Evolutionary conservation across 2,329 filamentous ascomycete genomes (phyloP), one percentile per base, ranked within the genome.

Genomic region (Seiridium cupressi): DNA sequence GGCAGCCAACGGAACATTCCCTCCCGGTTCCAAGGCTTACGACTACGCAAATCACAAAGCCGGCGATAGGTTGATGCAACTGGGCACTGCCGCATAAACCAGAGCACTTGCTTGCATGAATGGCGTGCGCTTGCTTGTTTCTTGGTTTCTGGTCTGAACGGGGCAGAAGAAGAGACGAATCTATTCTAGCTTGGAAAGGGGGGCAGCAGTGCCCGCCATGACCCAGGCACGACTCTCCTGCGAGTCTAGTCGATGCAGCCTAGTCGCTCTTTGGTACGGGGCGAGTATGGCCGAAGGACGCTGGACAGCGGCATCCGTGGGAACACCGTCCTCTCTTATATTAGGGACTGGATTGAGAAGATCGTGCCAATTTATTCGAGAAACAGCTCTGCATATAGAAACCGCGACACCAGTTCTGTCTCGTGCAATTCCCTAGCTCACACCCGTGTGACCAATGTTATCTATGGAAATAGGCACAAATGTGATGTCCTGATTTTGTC

Each of bases 1-100:
- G 89, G 88, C 93, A 34, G 89, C 89, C 63, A 94, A 94, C 71
- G 93, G 93, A 61, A 91, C 93, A 34, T 90, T 98, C 68, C 93
- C 93, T 2, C 85, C 87, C 10, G 90, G 91, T 63, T 88, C 85
- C 47, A 88, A 86, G 75, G 86, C 85, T 2, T 88, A 88, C 69
- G 83, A 86, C 62, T 87, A 85, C 66, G 85, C 86, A 62, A 89
- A 89, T 70, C 72, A 87, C 49, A 79, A 79, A 61, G 85, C 81
- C 42, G 86, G 86, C 44, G 82, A 89, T 70, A 79, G 81, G 36
- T 73, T 89, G 55, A 74, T 89, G 67, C 81, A 85, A 69, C 70
- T 84, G 55, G 66, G 70, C 55, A 70, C 62, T 51, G 60, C 62
- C 47, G 62, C 70, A 7, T 60, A 35, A 49, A 51, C 55, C 8